Evolutionary conservation across 2,329 filamentous ascomycete genomes (phyloP).

Genomic region (Nothophoma quercina): DNA sequence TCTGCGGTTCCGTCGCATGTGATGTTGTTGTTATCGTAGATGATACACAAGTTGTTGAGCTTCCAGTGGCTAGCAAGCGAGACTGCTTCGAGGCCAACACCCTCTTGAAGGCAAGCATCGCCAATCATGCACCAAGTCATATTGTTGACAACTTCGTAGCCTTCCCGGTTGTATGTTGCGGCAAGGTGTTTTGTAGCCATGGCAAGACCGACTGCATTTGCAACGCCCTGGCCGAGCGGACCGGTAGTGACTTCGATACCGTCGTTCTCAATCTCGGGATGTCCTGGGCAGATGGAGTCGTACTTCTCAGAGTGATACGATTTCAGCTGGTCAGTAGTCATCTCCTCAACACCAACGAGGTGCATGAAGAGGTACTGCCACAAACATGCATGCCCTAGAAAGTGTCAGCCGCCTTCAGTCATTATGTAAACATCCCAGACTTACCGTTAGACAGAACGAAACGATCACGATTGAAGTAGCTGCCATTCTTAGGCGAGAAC

Average conservation of each 20-base stretch:
- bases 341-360: constrained; percentile 60
- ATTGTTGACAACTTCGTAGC: constrained; percentile 58
- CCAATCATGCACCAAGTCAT: constrained; percentile 65
- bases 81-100: constrained; percentile 11
- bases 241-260: constrained; percentile 68
- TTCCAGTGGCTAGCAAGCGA: constrained; percentile 51
- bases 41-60: constrained; percentile 63
- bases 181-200: constrained; percentile 66
- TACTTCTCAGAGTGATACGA: constrained; percentile 59
- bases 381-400: constrained; percentile 57
- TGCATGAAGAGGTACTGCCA: constrained; percentile 64
- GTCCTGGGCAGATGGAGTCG: constrained; percentile 61
- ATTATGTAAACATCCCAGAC: background rate
- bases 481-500: constrained; percentile 63
- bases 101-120: constrained; percentile 60
- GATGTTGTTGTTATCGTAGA: constrained; percentile 68
- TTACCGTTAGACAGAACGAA: constrained; percentile 62
- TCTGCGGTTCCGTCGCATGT: constrained; percentile 63
- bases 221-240: constrained; percentile 65
- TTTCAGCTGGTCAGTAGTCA: constrained; percentile 65
- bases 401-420: background rate
- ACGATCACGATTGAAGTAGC: constrained; percentile 68
- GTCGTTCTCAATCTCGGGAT: constrained; percentile 65
- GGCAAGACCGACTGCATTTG: constrained; percentile 61
- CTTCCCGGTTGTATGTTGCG: constrained; percentile 64